phyloP scores from a whole-genome alignment of 495 filamentous ascomycete genomes.

The Amphirosellinia nigrospora region DNA sequence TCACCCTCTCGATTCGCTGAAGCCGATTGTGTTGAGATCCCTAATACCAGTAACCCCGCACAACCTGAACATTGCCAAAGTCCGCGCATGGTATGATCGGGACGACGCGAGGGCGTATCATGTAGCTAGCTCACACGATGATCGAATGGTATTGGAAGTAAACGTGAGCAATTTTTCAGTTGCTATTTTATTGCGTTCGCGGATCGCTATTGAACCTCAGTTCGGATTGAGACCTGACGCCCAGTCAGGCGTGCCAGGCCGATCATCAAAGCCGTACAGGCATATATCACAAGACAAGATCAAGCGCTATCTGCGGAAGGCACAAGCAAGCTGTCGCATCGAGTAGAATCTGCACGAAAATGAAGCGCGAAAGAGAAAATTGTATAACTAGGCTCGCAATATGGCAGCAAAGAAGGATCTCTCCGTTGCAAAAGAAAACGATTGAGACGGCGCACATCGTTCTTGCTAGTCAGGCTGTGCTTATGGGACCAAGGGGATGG shows the following conservation, averaged over 20 bases:
- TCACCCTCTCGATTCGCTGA: constrained; percentile 22
- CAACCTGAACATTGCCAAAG: constrained; percentile 37
- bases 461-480: constrained; percentile 3
- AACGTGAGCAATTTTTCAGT: too few species aligned
- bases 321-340: constrained; percentile 2
- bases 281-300: background rate
- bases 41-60: constrained; percentile 35
- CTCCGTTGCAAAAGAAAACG: background rate
- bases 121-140: background rate
- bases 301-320: background rate
- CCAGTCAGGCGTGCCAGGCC: background rate
- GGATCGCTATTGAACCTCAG: background rate
- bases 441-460: background rate
- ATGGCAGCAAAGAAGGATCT: background rate
- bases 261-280: background rate
- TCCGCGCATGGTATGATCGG: constrained; percentile 39
- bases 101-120: background rate
- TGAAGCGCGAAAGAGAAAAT: background rate
- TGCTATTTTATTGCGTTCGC: background rate
- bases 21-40: constrained; percentile 29
- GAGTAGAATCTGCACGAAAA: background rate
- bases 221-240: background rate
- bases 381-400: background rate
- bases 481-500: constrained; percentile 14
- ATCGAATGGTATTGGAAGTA: background rate